Evolutionary conservation across 106 monocot species (phyloP).

Genomic region (Platanthera zijinensis): DNA sequence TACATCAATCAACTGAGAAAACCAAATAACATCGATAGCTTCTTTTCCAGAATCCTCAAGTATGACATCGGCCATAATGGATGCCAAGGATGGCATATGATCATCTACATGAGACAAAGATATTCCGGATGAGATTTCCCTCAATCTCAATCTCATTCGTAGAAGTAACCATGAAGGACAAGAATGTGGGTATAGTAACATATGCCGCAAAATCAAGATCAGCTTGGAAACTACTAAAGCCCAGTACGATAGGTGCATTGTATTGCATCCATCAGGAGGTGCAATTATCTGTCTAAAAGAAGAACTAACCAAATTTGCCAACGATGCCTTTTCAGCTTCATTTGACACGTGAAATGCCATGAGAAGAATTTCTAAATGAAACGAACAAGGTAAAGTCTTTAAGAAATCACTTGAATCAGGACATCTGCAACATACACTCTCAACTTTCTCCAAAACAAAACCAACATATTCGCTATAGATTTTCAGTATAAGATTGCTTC

Average conservation of each 20-base stretch:
- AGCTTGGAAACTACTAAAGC: slow-evolving; percentile 68
- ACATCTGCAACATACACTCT: slow-evolving; percentile 17
- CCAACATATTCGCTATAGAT: slow-evolving; percentile 40
- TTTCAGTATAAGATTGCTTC: slow-evolving; percentile 25
- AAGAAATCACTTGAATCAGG: slow-evolving; percentile 37
- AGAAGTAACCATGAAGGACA: slow-evolving; percentile 81
- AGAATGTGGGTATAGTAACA: slow-evolving; percentile 51
- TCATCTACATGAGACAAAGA: slow-evolving; percentile 27
- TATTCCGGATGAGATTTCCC: slow-evolving; percentile 24
- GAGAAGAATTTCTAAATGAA: slow-evolving; percentile 84
- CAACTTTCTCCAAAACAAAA: slow-evolving; percentile 46
- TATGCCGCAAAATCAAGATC: slow-evolving; percentile 67
- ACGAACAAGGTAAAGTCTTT: slow-evolving; percentile 53
- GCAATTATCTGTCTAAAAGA: slow-evolving; percentile 38
- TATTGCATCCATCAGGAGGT: slow-evolving; percentile 33
- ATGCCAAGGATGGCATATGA: slow-evolving; percentile 45
- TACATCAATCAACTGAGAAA: slow-evolving; percentile 75
- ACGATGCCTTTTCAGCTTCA: slow-evolving; percentile 41
- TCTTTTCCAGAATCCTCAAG: slow-evolving; percentile 30
- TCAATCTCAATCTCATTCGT: slow-evolving; percentile 64
- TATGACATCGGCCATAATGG: slow-evolving; percentile 27
- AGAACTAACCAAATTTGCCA: slow-evolving; percentile 38
- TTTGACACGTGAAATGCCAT: slow-evolving; percentile 76
- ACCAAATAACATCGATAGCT: slow-evolving; percentile 27
- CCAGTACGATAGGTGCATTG: slow-evolving; percentile 65